Conservation (phyloP, 345 rosid species). For the Populus deltoides region DNA sequence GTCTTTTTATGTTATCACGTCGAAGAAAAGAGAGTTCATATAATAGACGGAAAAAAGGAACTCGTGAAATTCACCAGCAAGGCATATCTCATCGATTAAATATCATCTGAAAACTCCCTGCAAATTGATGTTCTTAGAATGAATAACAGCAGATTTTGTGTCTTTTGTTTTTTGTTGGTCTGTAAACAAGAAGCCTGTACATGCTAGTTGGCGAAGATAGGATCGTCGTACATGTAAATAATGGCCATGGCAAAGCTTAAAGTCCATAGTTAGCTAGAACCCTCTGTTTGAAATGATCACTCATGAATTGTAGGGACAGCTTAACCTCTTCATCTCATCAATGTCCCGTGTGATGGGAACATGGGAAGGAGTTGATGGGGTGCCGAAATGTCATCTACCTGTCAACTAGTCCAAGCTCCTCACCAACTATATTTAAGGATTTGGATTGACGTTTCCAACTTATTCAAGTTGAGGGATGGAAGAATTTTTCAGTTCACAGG, state of each 20-base stretch:
- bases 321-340: neutral
- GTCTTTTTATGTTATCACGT: too few relatives aligned
- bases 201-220: neutral
- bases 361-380: neutral
- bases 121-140: too few relatives aligned
- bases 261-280: neutral
- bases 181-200: too few relatives aligned
- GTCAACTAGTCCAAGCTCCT: neutral
- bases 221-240: neutral
- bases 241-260: neutral
- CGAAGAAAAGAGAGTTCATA: too few relatives aligned
- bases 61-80: too few relatives aligned
- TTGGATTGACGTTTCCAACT: neutral
- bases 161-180: too few relatives aligned
- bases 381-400: neutral
- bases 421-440: neutral
- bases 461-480: neutral
- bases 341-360: slow-evolving; percentile 14
- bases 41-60: too few relatives aligned
- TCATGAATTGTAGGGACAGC: neutral
- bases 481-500: neutral
- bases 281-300: neutral
- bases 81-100: too few relatives aligned
- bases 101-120: too few relatives aligned
- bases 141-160: too few relatives aligned